phyloP scores from a whole-genome alignment of 495 filamentous ascomycete genomes.

The Podospora pseudoanserina region DNA sequence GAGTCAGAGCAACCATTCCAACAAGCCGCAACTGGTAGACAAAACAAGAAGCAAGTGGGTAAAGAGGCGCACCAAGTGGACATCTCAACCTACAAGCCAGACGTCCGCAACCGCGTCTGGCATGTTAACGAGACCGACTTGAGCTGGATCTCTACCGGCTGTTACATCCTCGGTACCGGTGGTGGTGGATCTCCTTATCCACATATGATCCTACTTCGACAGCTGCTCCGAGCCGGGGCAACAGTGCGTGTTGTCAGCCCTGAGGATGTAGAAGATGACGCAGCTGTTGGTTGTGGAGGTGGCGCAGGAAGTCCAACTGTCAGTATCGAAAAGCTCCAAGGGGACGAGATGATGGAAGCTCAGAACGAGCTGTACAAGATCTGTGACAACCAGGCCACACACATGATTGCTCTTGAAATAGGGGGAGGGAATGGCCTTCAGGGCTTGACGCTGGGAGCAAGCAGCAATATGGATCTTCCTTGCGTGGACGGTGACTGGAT shows the following conservation, averaged over 20 bases:
- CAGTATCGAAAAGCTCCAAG: constrained; percentile 50
- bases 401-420: constrained; percentile 51
- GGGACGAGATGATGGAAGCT: constrained; percentile 48
- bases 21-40: neutral
- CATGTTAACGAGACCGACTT: constrained; percentile 55
- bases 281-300: constrained; percentile 44
- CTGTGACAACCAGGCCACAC: constrained; percentile 27
- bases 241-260: constrained; percentile 46
- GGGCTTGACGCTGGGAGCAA: constrained; percentile 49
- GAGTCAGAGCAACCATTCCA: neutral
- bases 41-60: neutral
- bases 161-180: constrained; percentile 60
- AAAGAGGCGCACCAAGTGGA: constrained; percentile 31
- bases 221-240: constrained; percentile 46
- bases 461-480: constrained; percentile 47
- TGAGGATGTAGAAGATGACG: constrained; percentile 41
- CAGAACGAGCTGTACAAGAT: constrained; percentile 47
- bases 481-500: constrained; percentile 56
- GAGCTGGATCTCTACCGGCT: constrained; percentile 54
- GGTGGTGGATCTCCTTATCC: constrained; percentile 54
- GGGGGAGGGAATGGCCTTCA: constrained; percentile 55
- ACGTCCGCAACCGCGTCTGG: constrained; percentile 51
- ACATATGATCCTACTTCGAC: constrained; percentile 40
- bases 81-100: constrained; percentile 48
- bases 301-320: constrained; percentile 50